Evolutionary conservation across 2,329 filamentous ascomycete genomes (phyloP).

Genomic region (Aspergillus quadrilineatus): DNA sequence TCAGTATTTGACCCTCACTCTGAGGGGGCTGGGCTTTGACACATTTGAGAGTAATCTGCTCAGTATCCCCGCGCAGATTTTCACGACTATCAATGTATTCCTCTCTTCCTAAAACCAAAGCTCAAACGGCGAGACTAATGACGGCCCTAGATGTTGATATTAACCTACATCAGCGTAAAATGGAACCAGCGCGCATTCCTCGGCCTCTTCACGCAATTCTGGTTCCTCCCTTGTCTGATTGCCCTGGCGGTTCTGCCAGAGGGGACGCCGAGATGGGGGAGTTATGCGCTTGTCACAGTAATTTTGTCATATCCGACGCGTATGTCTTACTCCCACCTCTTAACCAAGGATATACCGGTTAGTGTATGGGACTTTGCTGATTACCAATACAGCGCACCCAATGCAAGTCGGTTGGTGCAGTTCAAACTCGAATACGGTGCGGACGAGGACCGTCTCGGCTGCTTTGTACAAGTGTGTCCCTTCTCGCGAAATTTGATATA

Average conservation of each 20-base stretch:
- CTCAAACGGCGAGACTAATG: too few relatives aligned
- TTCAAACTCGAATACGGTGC: too few relatives aligned
- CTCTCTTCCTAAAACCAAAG: too few relatives aligned
- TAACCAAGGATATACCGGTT: too few relatives aligned
- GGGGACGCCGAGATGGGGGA: slow-evolving; percentile 46
- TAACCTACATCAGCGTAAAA: slow-evolving; percentile 17
- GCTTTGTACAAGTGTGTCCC: too few relatives aligned
- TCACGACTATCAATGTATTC: too few relatives aligned
- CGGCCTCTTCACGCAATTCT: slow-evolving; percentile 51
- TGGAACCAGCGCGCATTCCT: slow-evolving; percentile 54
- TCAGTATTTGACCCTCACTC: slow-evolving; percentile 22
- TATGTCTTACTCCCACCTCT: background rate
- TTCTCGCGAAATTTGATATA: too few relatives aligned
- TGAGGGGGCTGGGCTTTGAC: slow-evolving; percentile 53
- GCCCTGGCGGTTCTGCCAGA: slow-evolving; percentile 47
- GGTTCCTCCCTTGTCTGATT: slow-evolving; percentile 52
- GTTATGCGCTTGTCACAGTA: slow-evolving; percentile 52
- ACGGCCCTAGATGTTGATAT: background rate
- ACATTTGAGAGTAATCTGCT: slow-evolving; percentile 28
- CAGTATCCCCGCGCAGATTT: too few relatives aligned
- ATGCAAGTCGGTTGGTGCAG: too few relatives aligned
- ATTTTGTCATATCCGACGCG: slow-evolving; percentile 28
- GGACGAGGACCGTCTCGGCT: too few relatives aligned
- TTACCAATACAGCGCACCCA: too few relatives aligned
- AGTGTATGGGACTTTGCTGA: too few relatives aligned